These are phyloP conservation scores for Didymella segeticola DNA, from an alignment of 2,329 filamentous ascomycete species.

Conservation along the genomic window DNA sequence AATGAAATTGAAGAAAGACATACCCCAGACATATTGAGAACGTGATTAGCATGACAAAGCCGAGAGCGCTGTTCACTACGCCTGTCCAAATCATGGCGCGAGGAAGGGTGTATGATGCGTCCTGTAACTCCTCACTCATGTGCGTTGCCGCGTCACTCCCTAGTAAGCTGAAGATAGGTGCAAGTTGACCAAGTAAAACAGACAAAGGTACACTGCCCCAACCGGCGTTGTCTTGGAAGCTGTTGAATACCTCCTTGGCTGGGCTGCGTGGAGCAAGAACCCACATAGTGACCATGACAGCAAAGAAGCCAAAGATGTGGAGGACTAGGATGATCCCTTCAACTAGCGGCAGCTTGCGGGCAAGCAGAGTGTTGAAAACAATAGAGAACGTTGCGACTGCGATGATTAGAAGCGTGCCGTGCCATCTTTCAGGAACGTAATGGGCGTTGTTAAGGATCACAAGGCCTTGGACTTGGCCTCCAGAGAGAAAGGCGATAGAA, in stretches of 20 bases:
- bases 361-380: slow-evolving; percentile 50
- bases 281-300: slow-evolving; percentile 50
- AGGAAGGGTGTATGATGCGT: slow-evolving; percentile 46
- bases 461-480: slow-evolving; percentile 42
- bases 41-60: slow-evolving; percentile 40
- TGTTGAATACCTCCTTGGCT: slow-evolving; percentile 31
- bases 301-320: slow-evolving; percentile 60
- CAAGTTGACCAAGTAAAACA: neutral
- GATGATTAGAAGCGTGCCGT: slow-evolving; percentile 58
- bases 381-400: slow-evolving; percentile 50
- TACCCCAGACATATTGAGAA: neutral
- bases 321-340: slow-evolving; percentile 44
- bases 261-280: slow-evolving; percentile 33
- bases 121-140: slow-evolving; percentile 44
- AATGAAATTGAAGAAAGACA: neutral
- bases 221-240: slow-evolving; percentile 36
- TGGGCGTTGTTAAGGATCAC: slow-evolving; percentile 48
- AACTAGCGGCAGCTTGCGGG: neutral
- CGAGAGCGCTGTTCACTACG: slow-evolving; percentile 4
- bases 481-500: slow-evolving; percentile 37
- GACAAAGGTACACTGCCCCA: slow-evolving; percentile 37
- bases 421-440: slow-evolving; percentile 54
- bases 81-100: slow-evolving; percentile 52
- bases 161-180: neutral
- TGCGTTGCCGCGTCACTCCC: slow-evolving; percentile 30